phyloP scores from a whole-genome alignment of 768 basidiomycete species.

The Cyclocybe cylindracea region DNA sequence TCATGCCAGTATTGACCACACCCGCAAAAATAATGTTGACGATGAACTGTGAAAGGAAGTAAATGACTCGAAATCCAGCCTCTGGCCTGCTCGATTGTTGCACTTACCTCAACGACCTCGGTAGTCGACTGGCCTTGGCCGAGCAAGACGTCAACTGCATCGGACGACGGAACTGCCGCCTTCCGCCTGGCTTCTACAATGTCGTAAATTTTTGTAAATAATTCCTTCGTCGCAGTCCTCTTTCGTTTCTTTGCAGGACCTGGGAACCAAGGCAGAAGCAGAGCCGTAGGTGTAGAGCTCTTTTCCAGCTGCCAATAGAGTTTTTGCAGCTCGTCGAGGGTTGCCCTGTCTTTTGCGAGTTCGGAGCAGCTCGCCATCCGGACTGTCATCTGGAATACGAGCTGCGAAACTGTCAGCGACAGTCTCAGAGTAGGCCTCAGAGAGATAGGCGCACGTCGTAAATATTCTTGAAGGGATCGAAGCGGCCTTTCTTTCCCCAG shows the following conservation, averaged over 20 bases:
- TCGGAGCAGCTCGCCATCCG: slow-evolving; percentile 36
- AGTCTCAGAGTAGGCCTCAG: background rate
- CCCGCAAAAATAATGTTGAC: slow-evolving; percentile 30
- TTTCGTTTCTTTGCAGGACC: slow-evolving; percentile 28
- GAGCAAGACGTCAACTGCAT: slow-evolving; percentile 38
- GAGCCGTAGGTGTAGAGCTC: slow-evolving; percentile 29
- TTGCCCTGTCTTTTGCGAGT: slow-evolving; percentile 26
- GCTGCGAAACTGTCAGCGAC: slow-evolving; percentile 12
- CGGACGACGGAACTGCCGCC: slow-evolving; percentile 21
- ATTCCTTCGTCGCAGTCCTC: slow-evolving; percentile 27
- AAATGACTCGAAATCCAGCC: background rate
- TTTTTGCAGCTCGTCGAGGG: slow-evolving; percentile 21
- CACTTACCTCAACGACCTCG: slow-evolving; percentile 25
- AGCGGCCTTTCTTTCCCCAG: slow-evolving; percentile 28
- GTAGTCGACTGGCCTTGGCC: slow-evolving; percentile 26
- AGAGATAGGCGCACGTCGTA: slow-evolving; percentile 25
- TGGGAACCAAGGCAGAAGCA: slow-evolving; percentile 37
- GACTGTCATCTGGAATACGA: slow-evolving; percentile 37
- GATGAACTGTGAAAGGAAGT: slow-evolving; percentile 21
- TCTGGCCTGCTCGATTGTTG: background rate
- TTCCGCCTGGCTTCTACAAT: slow-evolving; percentile 30
- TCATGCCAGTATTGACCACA: slow-evolving; percentile 29
- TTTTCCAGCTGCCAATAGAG: slow-evolving; percentile 34
- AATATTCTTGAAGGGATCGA: slow-evolving; percentile 34
- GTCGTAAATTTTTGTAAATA: slow-evolving; percentile 24